These are phyloP conservation scores for Pseudogymnoascus verrucosus DNA, from an alignment of 2,329 filamentous ascomycete genomes.

Conservation along the genomic window DNA sequence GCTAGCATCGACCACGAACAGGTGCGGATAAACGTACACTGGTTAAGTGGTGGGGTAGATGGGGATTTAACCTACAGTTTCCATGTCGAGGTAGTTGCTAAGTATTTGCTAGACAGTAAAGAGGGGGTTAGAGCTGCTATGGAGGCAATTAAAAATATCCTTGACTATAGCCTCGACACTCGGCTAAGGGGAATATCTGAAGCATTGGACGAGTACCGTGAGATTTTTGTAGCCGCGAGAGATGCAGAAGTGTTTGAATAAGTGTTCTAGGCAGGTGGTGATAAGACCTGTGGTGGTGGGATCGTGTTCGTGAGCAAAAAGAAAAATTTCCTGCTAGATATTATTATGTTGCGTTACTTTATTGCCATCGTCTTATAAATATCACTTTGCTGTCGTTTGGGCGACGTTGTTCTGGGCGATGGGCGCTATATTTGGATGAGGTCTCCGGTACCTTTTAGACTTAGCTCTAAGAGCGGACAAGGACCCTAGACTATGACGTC, in stretches of 20 bases:
- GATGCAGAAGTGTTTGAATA: background rate
- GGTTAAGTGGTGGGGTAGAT: background rate
- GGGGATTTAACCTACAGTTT: background rate
- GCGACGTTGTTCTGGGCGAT: background rate
- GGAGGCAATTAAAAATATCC: background rate
- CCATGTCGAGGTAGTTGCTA: background rate
- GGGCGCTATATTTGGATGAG: slow-evolving; percentile 24
- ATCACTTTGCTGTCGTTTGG: too few relatives aligned
- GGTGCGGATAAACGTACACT: background rate
- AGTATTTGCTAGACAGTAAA: background rate
- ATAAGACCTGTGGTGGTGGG: too few relatives aligned
- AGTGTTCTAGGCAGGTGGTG: background rate
- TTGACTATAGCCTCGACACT: background rate
- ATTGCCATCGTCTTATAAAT: too few relatives aligned
- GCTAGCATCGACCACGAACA: background rate
- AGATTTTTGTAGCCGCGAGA: background rate
- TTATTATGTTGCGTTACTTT: too few relatives aligned
- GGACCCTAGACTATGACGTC: background rate
- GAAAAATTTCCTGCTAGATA: too few relatives aligned
- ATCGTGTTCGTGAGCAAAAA: too few relatives aligned
- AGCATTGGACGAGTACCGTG: background rate
- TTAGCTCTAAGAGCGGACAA: background rate
- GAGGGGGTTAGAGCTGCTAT: background rate
- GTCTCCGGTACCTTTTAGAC: background rate
- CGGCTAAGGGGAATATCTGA: background rate